Base-by-base conservation (phyloP, 2,329 filamentous ascomycete genomes). In the Drechslerella coelobrocha region DNA sequence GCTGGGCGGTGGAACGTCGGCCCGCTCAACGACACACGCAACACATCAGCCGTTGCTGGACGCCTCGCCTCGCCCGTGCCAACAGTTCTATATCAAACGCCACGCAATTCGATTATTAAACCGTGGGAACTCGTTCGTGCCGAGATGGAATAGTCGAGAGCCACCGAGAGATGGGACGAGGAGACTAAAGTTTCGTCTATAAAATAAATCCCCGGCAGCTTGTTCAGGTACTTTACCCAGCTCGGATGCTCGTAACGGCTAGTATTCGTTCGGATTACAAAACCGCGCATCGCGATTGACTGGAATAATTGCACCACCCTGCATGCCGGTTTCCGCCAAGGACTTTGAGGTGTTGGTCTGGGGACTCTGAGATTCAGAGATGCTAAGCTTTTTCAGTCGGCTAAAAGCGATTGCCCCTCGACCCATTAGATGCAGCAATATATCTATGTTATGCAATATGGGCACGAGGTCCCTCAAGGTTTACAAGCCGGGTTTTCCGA, bases 301-400 rank as follows among this genome's bases (percentile, higher is more conserved):
- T 56, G 51, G 57, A 57, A 54, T 51, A 41, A 39, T 51, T 48
- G 51, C 17, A 19, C 57, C 23, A 61, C 57, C 65, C 43, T 61
- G 63, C 10, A 47, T 26, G 37, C 21, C 23, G 24, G 26, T 9
- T 14, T 50, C 8, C 51, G 45, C 27, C 41, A 24, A 48, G 34
- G 26, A 14, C 12, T 10, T 9, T 47, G 26, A 19, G 48, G 48
- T 45, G 17, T 48, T 51, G 29, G 57, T 69, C 65, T 48, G 45
- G 56, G 63, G 24, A n/a, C n/a, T 56, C 57, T 27, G 51, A 54
- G 52, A 39, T 39, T 47, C 19, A 56, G 56, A 39, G n/a, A 61
- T 55, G 63, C 63, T 68, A 68, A 68, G 63, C 63, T 62, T 69
- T 69, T 52, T 19, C 19, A 53, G 27, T 53, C 63, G 65, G 65